A percentile compares a stretch with the other conserved stretches of the same genome.
These are phyloP conservation scores for Thermochaetoides thermophila DNA, from an alignment of 495 filamentous ascomycete genomes.

Conservation along the genomic window DNA sequence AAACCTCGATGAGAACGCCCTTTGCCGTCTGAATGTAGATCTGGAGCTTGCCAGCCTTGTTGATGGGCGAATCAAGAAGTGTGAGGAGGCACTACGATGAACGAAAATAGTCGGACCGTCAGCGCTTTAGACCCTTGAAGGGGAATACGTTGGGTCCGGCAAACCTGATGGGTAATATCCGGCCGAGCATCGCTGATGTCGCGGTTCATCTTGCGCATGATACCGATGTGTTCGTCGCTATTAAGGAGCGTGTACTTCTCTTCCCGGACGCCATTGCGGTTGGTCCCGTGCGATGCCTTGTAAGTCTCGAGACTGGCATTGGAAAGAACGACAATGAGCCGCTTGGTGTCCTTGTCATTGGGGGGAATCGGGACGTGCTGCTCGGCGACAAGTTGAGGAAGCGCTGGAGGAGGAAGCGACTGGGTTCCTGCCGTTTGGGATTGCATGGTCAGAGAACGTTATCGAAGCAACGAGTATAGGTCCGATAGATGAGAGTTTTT, in stretches of 20 bases:
- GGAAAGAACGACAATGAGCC: conserved; percentile 88
- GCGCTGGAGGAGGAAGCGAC: conserved; percentile 78
- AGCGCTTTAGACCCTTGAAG: not conserved
- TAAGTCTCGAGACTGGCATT: conserved; percentile 97
- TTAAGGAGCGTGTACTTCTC: conserved; percentile 95
- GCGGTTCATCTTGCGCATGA: conserved; percentile 98
- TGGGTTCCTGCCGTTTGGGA: conserved; percentile 47
- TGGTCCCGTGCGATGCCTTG: conserved; percentile 61
- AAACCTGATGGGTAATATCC: conserved; percentile 96
- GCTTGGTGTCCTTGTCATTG: conserved; percentile 74
- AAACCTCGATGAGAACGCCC: conserved; percentile 93
- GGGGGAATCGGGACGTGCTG: conserved; percentile 74
- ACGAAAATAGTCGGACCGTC: conserved; percentile 11
- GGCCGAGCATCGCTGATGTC: conserved; percentile 96
- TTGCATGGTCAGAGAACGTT: conserved; percentile 11
- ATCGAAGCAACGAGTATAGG: not conserved
- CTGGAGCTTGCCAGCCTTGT: conserved; percentile 93
- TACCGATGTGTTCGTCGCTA: conserved; percentile 96
- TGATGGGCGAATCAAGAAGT: conserved; percentile 91
- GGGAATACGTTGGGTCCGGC: conserved; percentile 14
- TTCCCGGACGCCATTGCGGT: conserved; percentile 53
- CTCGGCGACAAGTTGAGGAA: conserved; percentile 84
- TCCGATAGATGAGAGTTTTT: not conserved
- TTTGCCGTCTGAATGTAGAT: conserved; percentile 98
- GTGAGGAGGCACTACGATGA: conserved; percentile 82